Percentiles rank a stretch among this genome's conserved stretches.
Evolutionary conservation across 805 yeast species (phyloP).

Genomic region (Hanseniaspora meyeri): DNA sequence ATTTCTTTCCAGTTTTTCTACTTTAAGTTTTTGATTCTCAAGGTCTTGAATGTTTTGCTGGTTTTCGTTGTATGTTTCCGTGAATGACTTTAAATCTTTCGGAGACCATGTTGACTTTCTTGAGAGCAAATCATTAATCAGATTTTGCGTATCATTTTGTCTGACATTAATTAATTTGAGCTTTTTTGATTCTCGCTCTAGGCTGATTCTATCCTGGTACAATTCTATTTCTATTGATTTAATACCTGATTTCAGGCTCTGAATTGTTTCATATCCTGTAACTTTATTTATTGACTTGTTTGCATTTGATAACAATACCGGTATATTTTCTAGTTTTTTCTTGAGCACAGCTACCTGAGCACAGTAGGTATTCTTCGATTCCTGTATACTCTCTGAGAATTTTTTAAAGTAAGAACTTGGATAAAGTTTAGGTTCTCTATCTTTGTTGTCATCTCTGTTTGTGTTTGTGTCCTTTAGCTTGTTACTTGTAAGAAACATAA

Average conservation of each 20-base stretch:
- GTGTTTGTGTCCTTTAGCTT: not conserved
- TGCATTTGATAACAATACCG: slow-evolving; percentile 35
- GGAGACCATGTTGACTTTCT: slow-evolving; percentile 75
- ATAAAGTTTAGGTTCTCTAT: not conserved
- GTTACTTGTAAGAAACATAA: not conserved
- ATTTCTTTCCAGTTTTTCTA: slow-evolving; percentile 43
- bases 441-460: not conserved
- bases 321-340: slow-evolving; percentile 13
- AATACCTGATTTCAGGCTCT: slow-evolving; percentile 52
- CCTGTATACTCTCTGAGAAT: not conserved
- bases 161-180: slow-evolving; percentile 51
- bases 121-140: slow-evolving; percentile 75
- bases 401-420: not conserved
- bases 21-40: slow-evolving; percentile 33
- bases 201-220: slow-evolving; percentile 35
- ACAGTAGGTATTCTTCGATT: not conserved
- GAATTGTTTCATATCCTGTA: slow-evolving; percentile 81
- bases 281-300: slow-evolving; percentile 70
- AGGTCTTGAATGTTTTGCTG: slow-evolving; percentile 60
- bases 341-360: slow-evolving; percentile 23
- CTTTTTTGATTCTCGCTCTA: slow-evolving; percentile 36
- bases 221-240: slow-evolving; percentile 42
- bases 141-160: slow-evolving; percentile 63
- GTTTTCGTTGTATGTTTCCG: slow-evolving; percentile 67
- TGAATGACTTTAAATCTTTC: slow-evolving; percentile 69